These are phyloP conservation scores for Phytophthora uliginosa DNA, from an alignment of 352 stramenopile species.

Conservation along the genomic window DNA sequence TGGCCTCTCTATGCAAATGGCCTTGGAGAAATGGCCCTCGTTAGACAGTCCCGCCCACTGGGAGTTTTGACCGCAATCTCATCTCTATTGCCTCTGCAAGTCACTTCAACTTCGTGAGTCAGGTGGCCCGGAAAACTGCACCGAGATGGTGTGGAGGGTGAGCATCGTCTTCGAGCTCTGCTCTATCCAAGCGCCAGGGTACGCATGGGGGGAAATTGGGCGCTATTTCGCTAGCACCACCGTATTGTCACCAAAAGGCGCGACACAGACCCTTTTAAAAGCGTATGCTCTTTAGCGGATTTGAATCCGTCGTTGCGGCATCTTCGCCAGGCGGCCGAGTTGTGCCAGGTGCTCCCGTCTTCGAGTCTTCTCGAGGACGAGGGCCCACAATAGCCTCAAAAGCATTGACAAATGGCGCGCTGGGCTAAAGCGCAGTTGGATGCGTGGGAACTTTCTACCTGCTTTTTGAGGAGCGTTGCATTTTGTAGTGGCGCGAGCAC, in stretches of 20 bases:
- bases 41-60: no score
- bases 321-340: constrained; percentile 8
- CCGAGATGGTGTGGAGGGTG: constrained; percentile 29
- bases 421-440: constrained; percentile 19
- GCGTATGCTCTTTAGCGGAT: constrained; percentile 25
- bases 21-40: no score
- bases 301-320: constrained; percentile 15
- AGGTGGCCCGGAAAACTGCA: constrained; percentile 28
- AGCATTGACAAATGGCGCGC: constrained; percentile 22
- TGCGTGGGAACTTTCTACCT: constrained; percentile 17
- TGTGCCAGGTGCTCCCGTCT: constrained; percentile 28
- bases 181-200: constrained; percentile 30
- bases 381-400: constrained; percentile 24
- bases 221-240: constrained; percentile 19
- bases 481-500: constrained; percentile 12
- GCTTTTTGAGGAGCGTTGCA: constrained; percentile 14
- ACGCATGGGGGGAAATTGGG: constrained; percentile 30
- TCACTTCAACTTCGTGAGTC: constrained; percentile 33
- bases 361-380: constrained; percentile 33
- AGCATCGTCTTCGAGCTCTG: constrained; percentile 16
- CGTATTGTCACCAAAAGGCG: constrained; percentile 6
- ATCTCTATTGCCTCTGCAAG: constrained; percentile 7
- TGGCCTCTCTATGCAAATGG: no score
- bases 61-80: constrained; percentile 27
- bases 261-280: background rate